These are phyloP conservation scores for Erodium chrysanthum DNA, from an alignment of 441 rosid species.

Conservation along the genomic window DNA sequence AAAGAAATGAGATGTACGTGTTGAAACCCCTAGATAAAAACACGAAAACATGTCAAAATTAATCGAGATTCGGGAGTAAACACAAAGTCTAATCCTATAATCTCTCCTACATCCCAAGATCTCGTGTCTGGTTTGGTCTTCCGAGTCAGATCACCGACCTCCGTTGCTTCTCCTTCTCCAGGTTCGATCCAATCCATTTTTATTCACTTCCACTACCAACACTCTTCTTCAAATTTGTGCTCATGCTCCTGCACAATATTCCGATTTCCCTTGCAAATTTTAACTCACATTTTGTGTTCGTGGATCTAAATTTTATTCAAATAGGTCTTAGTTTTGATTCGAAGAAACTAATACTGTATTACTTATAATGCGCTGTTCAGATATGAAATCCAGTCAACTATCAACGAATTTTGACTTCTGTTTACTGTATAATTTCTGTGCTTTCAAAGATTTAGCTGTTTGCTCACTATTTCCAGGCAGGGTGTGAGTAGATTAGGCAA, in stretches of 20 bases:
- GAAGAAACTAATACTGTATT: neutral
- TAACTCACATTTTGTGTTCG: neutral
- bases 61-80: neutral
- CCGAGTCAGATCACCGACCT: neutral
- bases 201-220: neutral
- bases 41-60: neutral
- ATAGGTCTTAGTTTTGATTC: neutral
- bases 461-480: neutral
- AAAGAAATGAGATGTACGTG: too few relatives aligned
- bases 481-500: conserved; percentile 13
- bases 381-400: neutral
- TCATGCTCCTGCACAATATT: neutral
- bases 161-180: neutral
- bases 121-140: neutral
- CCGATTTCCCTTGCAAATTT: neutral
- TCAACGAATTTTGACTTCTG: neutral
- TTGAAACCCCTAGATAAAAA: too few relatives aligned
- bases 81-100: neutral
- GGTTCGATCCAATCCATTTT: neutral
- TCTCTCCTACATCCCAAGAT: neutral
- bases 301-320: neutral
- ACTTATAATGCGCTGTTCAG: neutral
- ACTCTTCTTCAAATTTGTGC: neutral
- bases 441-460: neutral
- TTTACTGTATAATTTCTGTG: conserved; percentile 5